phyloP scores from a whole-genome alignment of 2,329 filamentous ascomycete genomes.

The Neospermospora avenae region DNA sequence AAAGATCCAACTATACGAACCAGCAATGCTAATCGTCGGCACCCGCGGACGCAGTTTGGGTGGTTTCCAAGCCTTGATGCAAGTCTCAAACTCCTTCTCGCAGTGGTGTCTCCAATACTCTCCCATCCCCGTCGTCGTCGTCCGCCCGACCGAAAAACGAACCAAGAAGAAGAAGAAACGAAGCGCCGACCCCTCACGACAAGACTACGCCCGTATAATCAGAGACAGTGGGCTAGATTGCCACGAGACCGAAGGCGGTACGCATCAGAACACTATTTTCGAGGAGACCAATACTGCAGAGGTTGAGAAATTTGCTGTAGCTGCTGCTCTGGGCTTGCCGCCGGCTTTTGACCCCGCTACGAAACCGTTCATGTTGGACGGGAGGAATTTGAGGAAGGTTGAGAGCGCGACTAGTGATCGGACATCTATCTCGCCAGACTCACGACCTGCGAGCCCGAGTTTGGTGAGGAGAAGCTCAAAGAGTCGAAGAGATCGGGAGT shows the following conservation, averaged over 20 bases:
- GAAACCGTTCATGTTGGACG: constrained; percentile 47
- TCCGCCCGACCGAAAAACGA: constrained; percentile 65
- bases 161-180: constrained; percentile 71
- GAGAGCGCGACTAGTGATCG: constrained; percentile 30
- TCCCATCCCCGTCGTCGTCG: constrained; percentile 71
- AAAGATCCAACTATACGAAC: constrained; percentile 70
- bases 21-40: constrained; percentile 69
- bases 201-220: constrained; percentile 63
- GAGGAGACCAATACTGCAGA: constrained; percentile 41
- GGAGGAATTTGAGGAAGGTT: constrained; percentile 22
- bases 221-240: constrained; percentile 48
- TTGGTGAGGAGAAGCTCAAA: constrained; percentile 44
- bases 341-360: constrained; percentile 62
- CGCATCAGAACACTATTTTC: constrained; percentile 25
- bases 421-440: constrained; percentile 33
- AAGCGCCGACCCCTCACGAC: constrained; percentile 58
- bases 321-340: constrained; percentile 59
- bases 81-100: constrained; percentile 59
- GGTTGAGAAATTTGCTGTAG: constrained; percentile 63
- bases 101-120: constrained; percentile 75
- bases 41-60: constrained; percentile 66
- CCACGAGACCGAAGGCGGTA: constrained; percentile 33
- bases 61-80: constrained; percentile 66
- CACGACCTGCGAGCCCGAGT: constrained; percentile 34
- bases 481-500: constrained; percentile 4